A percentile compares a stretch with the other conserved stretches of the same genome.
Evolutionary conservation across 2,329 filamentous ascomycete species (phyloP).

Genomic region (Harringtonia lauricola): DNA sequence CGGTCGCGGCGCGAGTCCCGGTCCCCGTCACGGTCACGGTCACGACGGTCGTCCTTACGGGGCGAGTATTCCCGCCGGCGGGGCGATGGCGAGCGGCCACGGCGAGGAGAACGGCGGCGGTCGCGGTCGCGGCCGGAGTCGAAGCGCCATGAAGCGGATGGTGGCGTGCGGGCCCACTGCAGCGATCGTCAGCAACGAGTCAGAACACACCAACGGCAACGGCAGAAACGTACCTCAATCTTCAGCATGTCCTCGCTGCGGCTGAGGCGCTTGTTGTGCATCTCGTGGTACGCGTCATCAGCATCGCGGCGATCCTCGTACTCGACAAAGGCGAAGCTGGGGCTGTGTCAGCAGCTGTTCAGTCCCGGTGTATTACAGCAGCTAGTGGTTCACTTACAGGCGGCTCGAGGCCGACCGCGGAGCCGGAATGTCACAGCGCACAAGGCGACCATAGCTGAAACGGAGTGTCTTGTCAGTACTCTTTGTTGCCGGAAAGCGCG

Average conservation of each 20-base stretch:
- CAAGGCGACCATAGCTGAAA: constrained; percentile 83
- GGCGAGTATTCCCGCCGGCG: constrained; percentile 78
- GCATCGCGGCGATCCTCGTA: constrained; percentile 98
- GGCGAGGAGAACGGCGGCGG: constrained; percentile 52
- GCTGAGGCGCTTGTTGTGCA: constrained; percentile 98
- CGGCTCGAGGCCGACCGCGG: constrained; percentile 87
- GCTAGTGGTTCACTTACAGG: constrained; percentile 60
- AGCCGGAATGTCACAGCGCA: constrained; percentile 96
- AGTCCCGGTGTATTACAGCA: neutral
- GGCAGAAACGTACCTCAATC: constrained; percentile 64
- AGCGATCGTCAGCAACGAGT: neutral
- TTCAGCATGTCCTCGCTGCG: constrained; percentile 83
- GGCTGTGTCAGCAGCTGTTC: no score
- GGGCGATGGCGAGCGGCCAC: constrained; percentile 62
- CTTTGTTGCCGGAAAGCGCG: neutral
- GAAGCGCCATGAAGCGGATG: constrained; percentile 96
- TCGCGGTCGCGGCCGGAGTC: constrained; percentile 78
- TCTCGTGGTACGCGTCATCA: constrained; percentile 98
- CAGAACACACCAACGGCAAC: neutral
- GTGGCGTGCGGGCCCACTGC: constrained; percentile 98
- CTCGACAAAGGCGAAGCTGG: constrained; percentile 92
- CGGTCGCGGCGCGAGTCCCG: constrained; percentile 56
- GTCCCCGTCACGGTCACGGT: constrained; percentile 64
- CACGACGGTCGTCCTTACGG: constrained; percentile 76
- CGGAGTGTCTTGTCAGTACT: neutral